These are phyloP conservation scores for Cercospora sp. DNA, from an alignment of 2,329 filamentous ascomycete species.

Conservation along the genomic window DNA sequence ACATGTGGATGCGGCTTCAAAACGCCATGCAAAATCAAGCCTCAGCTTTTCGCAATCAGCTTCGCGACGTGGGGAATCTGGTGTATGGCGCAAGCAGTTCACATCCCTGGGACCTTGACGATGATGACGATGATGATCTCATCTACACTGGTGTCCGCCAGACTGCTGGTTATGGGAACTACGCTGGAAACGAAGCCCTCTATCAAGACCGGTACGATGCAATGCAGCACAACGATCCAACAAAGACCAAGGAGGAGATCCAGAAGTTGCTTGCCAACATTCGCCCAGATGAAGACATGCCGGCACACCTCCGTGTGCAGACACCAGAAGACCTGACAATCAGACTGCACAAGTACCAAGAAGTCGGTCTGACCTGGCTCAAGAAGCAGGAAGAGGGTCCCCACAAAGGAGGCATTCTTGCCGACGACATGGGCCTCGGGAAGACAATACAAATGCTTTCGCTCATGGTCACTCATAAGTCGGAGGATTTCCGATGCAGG, in stretches of 20 bases:
- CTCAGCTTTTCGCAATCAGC: background rate
- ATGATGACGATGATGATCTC: constrained; percentile 31
- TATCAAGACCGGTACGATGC: constrained; percentile 31
- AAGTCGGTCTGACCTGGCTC: constrained; percentile 75
- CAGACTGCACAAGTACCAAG: constrained; percentile 77
- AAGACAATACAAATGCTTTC: constrained; percentile 83
- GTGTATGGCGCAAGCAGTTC: constrained; percentile 22
- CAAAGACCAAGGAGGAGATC: constrained; percentile 64
- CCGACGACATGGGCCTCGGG: constrained; percentile 80
- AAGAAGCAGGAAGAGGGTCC: constrained; percentile 69
- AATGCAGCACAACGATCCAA: constrained; percentile 44
- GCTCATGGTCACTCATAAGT: constrained; percentile 69
- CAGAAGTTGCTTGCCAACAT: constrained; percentile 71
- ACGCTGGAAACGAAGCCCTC: constrained; percentile 31
- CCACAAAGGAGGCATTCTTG: constrained; percentile 73
- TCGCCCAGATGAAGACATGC: constrained; percentile 61
- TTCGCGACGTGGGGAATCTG: constrained; percentile 17
- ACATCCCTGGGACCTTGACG: constrained; percentile 15
- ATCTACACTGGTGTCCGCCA: constrained; percentile 26
- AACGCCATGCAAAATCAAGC: background rate
- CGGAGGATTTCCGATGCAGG: constrained; percentile 58
- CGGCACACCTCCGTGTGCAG: constrained; percentile 60
- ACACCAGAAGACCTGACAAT: constrained; percentile 69
- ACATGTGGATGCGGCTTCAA: background rate
- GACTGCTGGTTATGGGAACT: constrained; percentile 25